Conservation (phyloP, 1,139 yeast genomes). For the Debaryomyces sp. region DNA sequence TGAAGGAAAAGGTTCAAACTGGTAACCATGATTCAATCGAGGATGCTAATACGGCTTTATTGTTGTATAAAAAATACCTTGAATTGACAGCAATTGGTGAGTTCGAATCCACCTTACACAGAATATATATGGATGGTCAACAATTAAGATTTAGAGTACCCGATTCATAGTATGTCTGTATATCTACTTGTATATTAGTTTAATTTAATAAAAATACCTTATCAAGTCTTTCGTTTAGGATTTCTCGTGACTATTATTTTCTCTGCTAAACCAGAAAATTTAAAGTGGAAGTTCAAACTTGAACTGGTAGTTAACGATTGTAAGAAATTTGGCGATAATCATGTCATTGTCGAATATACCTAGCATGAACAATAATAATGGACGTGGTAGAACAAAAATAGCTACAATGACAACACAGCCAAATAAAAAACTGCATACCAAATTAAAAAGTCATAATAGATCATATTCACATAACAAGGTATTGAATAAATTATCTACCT, state of each 20-base stretch:
- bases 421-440: slow-evolving; percentile 2
- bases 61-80: slow-evolving; percentile 71
- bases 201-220: neutral
- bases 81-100: slow-evolving; percentile 59
- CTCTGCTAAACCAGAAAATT: slow-evolving; percentile 1
- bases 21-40: slow-evolving; percentile 97
- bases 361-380: neutral
- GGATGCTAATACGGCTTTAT: slow-evolving; percentile 87
- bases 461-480: slow-evolving; percentile 39
- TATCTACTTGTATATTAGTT: slow-evolving; percentile 4
- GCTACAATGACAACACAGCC: neutral
- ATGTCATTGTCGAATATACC: slow-evolving; percentile 9
- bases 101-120: slow-evolving; percentile 62
- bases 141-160: slow-evolving; percentile 47
- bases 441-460: slow-evolving; percentile 28
- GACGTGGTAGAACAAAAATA: slow-evolving; percentile 2
- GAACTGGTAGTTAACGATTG: too few relatives aligned
- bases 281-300: neutral
- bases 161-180: slow-evolving; percentile 15
- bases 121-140: slow-evolving; percentile 77
- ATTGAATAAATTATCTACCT: slow-evolving; percentile 21
- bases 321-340: neutral
- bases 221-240: neutral
- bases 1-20: slow-evolving; percentile 77
- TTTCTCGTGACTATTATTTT: slow-evolving; percentile 6